These are phyloP conservation scores for Cryptosporidium meleagridis DNA, from an alignment of 169 alveolate genomes.

Conservation along the genomic window DNA sequence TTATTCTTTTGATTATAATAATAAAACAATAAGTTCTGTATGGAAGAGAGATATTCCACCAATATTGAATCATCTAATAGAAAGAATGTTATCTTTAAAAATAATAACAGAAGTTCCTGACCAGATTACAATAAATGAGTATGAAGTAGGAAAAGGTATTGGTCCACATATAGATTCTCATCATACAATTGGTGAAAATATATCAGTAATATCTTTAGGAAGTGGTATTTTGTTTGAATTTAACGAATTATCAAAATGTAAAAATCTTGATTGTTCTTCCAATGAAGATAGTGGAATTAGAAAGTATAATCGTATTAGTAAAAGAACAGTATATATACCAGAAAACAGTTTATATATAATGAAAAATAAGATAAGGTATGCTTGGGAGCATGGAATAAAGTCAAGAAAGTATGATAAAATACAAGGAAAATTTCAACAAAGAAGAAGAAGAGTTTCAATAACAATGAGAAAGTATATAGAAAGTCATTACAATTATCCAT, in stretches of 20 bases:
- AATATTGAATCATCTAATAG: background rate
- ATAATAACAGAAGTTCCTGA: constrained; percentile 20
- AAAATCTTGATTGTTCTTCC: background rate
- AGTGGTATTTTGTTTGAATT: constrained; percentile 43
- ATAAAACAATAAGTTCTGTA: constrained; percentile 29
- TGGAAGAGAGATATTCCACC: constrained; percentile 54
- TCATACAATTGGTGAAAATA: constrained; percentile 40
- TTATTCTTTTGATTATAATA: constrained; percentile 34
- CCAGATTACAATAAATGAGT: constrained; percentile 63
- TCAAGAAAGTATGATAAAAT: constrained; percentile 23
- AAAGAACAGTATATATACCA: constrained; percentile 15
- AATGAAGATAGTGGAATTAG: background rate
- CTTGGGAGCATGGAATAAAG: constrained; percentile 63
- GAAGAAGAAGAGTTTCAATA: constrained; percentile 36
- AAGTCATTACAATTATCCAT: background rate
- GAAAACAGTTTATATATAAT: constrained; percentile 60
- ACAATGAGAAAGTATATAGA: constrained; percentile 26
- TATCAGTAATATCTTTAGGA: constrained; percentile 51
- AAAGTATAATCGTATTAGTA: background rate
- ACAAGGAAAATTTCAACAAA: background rate
- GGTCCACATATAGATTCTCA: constrained; percentile 70
- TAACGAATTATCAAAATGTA: background rate
- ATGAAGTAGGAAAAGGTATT: constrained; percentile 52
- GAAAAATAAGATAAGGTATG: constrained; percentile 25
- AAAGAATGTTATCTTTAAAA: background rate